Conservation (phyloP, 345 rosid genomes). For the Acer negundo region DNA sequence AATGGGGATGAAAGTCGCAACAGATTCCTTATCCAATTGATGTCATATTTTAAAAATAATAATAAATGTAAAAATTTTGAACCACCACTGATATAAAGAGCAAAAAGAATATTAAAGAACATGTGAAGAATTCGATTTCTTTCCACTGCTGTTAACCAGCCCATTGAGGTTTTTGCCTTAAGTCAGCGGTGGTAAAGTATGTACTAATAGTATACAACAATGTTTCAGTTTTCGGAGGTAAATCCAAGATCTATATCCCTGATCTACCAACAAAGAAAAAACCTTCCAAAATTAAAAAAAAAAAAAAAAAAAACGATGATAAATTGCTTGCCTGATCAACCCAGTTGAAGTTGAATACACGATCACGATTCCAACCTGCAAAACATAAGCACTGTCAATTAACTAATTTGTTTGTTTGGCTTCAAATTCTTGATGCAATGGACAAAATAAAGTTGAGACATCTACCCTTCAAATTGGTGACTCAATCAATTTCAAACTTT, state of each 20-base stretch:
- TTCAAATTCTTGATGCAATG: neutral
- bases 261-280: slow-evolving; percentile 17
- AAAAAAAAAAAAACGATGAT: neutral
- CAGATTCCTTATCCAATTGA: too few species aligned
- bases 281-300: slow-evolving; percentile 5
- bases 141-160: slow-evolving; percentile 30
- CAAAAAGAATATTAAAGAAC: neutral
- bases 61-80: too few species aligned
- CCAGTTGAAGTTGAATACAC: slow-evolving; percentile 1
- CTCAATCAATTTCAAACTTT: slow-evolving; percentile 48
- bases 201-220: slow-evolving; percentile 37
- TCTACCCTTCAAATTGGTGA: slow-evolving; percentile 28
- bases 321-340: slow-evolving; percentile 11
- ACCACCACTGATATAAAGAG: too few species aligned
- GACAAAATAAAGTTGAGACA: neutral
- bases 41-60: too few species aligned
- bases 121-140: slow-evolving; percentile 17
- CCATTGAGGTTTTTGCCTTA: slow-evolving; percentile 19
- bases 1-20: too few species aligned
- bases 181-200: slow-evolving; percentile 22
- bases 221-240: slow-evolving; percentile 24
- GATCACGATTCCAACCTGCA: slow-evolving; percentile 17
- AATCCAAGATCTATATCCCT: slow-evolving; percentile 19
- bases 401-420: neutral
- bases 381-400: neutral